Evolutionary conservation across 2,329 filamentous ascomycete species (phyloP), one percentile per base, ranked within the genome.

Genomic region (Cladosporium halotolerans): DNA sequence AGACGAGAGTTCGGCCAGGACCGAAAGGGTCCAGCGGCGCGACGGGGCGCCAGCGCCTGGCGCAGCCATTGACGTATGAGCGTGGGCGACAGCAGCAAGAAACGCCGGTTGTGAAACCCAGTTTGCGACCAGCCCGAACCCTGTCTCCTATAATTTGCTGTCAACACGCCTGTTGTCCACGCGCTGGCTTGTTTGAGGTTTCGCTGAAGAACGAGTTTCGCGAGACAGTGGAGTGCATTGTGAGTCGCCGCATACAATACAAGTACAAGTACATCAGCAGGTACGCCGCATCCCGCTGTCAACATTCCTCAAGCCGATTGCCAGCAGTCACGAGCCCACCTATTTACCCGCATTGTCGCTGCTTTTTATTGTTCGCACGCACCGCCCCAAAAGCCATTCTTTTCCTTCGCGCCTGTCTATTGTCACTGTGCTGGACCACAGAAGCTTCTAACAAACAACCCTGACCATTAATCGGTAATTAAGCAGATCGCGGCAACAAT

Each of bases 401-500:
- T 28, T 28, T 28, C 23, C 23, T 28, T 28, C 23, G 23, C 23
- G 5, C 23, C 23, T 28, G 23, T 28, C 23, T 28, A 6, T 14
- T 2, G n/a, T 39, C 16, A 14, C 16, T 39, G 36, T 39, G 36
- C 36, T 39, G 36, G 36, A 39, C n/a, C 36, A 16, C 36, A 39
- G 16, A n/a, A 39, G 36, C n/a, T 39, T 14, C 8, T 2, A 39
- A 36, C 10, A 9, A 34, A 2, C 38, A 4, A 19, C 16, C 28
- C 39, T 51, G 44, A 51, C 38, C 43, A 16, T 51, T 51, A 44
- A 39, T 44, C 48, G 44, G 40, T 43, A 7, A n/a, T 8, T 8
- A 14, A 39, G 36, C 36, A 28, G n/a, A 36, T 33, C 19, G 14
- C 16, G 33, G 42, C 39, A 28, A 18, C 39, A 50, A 43, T 44